phyloP scores from a whole-genome alignment of 78 protist species.

The Dictyostelium brefeldianum region DNA sequence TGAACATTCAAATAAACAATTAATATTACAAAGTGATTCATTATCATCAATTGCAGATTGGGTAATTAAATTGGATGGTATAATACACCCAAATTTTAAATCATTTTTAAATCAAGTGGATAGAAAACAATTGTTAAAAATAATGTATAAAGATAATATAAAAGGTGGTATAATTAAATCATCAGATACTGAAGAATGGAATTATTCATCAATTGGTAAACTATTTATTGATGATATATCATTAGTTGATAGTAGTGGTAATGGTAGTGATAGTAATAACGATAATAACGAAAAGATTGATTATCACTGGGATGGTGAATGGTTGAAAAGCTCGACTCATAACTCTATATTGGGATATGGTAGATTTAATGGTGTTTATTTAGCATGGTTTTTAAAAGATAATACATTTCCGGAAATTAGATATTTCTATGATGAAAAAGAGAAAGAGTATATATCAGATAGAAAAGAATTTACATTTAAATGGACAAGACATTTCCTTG shows the following conservation, averaged over 20 bases:
- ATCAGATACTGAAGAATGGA: slow-evolving; percentile 57
- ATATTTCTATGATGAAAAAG: slow-evolving; percentile 63
- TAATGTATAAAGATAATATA: slow-evolving; percentile 64
- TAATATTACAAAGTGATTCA: slow-evolving; percentile 38
- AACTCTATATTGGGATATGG: slow-evolving; percentile 28
- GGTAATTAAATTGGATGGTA: slow-evolving; percentile 68
- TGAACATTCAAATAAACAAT: not conserved
- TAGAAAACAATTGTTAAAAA: slow-evolving; percentile 40
- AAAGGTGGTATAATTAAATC: slow-evolving; percentile 76
- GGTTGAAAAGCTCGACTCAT: slow-evolving; percentile 37
- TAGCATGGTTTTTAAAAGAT: slow-evolving; percentile 51
- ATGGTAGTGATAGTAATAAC: not conserved
- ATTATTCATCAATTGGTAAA: slow-evolving; percentile 41
- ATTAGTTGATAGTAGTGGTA: not conserved
- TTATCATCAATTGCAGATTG: slow-evolving; percentile 59
- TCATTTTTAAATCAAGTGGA: slow-evolving; percentile 37
- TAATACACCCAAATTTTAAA: slow-evolving; percentile 37
- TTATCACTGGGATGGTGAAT: slow-evolving; percentile 81
- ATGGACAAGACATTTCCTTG: slow-evolving; percentile 76
- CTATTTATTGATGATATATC: slow-evolving; percentile 14
- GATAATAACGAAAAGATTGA: slow-evolving; percentile 31
- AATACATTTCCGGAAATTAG: slow-evolving; percentile 21
- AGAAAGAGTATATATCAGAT: slow-evolving; percentile 37
- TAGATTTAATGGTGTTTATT: slow-evolving; percentile 73
- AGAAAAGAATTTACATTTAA: slow-evolving; percentile 28